Percentiles rank a stretch among this genome's conserved stretches.
Evolutionary conservation across 441 rosid species (phyloP).

Genomic region (Biscutella laevigata): DNA sequence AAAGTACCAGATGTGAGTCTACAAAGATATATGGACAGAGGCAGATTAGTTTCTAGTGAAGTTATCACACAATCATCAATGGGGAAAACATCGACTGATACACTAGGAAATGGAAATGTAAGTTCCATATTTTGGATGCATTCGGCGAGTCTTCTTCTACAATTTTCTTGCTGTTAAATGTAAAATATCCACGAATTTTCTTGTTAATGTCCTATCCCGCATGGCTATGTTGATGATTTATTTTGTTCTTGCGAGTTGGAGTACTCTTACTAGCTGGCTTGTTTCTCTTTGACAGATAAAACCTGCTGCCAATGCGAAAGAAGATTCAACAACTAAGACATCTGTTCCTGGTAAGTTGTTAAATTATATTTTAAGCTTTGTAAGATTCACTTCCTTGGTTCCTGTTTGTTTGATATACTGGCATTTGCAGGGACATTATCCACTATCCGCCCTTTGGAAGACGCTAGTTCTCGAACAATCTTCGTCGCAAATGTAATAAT

Average conservation of each 20-base stretch:
- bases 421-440: slow-evolving; percentile 47
- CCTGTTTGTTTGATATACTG: neutral
- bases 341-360: slow-evolving; percentile 49
- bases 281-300: slow-evolving; percentile 38
- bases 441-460: slow-evolving; percentile 58
- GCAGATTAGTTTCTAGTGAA: slow-evolving; percentile 29
- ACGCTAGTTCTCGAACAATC: slow-evolving; percentile 76
- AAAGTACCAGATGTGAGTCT: slow-evolving; percentile 32
- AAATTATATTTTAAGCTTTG: neutral
- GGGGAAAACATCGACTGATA: slow-evolving; percentile 30
- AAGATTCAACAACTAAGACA: slow-evolving; percentile 32
- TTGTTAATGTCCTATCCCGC: slow-evolving; percentile 1
- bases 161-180: neutral
- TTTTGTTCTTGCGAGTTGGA: neutral
- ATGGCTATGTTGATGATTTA: neutral
- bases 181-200: neutral
- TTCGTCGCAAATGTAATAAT: slow-evolving; percentile 78
- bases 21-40: slow-evolving; percentile 34
- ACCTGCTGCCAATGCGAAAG: slow-evolving; percentile 29
- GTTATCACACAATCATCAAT: slow-evolving; percentile 27
- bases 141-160: slow-evolving; percentile 2
- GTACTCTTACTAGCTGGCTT: slow-evolving; percentile 13
- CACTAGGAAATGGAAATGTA: slow-evolving; percentile 58
- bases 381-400: neutral
- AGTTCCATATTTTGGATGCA: slow-evolving; percentile 24